Conservation (phyloP, 176 grass and related monocot species). For the Sorghum bicolor region DNA sequence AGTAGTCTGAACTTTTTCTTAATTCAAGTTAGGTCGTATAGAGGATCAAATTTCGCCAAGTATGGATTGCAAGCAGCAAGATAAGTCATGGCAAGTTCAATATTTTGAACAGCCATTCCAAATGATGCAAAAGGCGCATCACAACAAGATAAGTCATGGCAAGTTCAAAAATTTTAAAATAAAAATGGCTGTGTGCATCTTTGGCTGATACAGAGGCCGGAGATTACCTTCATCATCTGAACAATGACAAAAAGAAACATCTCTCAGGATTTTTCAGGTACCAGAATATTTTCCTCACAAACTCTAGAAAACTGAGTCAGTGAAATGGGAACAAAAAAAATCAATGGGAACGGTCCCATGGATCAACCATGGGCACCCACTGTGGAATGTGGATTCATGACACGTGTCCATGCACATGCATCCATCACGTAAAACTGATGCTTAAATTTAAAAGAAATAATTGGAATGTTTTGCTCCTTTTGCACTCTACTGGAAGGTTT, state of each 20-base stretch:
- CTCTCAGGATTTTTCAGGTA: neutral
- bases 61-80: neutral
- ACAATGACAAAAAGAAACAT: neutral
- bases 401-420: no score
- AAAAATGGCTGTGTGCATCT: neutral
- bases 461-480: neutral
- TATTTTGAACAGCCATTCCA: neutral
- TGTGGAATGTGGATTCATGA: no score
- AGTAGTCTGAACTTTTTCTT: neutral
- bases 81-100: neutral
- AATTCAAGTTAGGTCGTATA: neutral
- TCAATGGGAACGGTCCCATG: no score
- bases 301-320: neutral
- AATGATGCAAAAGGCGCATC: neutral
- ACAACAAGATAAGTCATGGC: neutral
- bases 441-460: no score
- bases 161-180: neutral
- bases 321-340: neutral
- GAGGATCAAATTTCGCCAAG: neutral
- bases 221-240: neutral
- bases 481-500: slow-evolving; percentile 4
- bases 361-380: no score
- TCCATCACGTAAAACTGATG: no score
- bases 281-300: slow-evolving; percentile 4
- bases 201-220: neutral